These are phyloP conservation scores for Phytopythium kandeliae DNA, from an alignment of 352 stramenopile genomes.

Conservation along the genomic window DNA sequence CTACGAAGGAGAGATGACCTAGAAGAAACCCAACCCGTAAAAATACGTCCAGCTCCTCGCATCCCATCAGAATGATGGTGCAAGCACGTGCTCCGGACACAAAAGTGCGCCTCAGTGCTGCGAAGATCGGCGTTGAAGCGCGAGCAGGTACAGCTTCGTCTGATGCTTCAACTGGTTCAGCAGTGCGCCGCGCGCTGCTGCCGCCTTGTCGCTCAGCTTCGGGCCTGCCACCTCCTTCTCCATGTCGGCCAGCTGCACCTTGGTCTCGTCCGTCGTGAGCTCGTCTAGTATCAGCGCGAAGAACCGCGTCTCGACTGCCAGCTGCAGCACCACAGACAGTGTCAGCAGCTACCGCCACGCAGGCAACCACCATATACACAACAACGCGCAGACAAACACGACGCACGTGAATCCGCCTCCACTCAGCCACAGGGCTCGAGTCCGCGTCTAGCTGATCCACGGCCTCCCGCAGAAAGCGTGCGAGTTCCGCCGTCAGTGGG, in stretches of 20 bases:
- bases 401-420: conserved; percentile 63
- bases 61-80: neutral
- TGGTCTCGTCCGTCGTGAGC: conserved; percentile 45
- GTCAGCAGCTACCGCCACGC: neutral
- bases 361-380: too few species aligned
- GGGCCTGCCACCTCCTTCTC: conserved; percentile 40
- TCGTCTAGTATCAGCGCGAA: conserved; percentile 53
- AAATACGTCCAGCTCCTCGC: neutral
- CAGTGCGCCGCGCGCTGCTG: conserved; percentile 35
- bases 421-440: conserved; percentile 21
- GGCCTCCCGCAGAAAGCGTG: conserved; percentile 33
- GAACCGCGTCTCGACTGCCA: conserved; percentile 73
- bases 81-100: neutral
- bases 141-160: conserved; percentile 74
- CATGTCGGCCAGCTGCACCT: conserved; percentile 37
- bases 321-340: conserved; percentile 21
- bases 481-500: conserved; percentile 46
- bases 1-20: conserved; percentile 2
- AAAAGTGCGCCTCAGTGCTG: neutral
- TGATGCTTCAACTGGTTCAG: conserved; percentile 76
- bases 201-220: conserved; percentile 30
- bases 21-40: neutral
- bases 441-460: conserved; percentile 19
- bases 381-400: neutral
- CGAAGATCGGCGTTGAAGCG: conserved; percentile 29